These are phyloP conservation scores for Cladorrhinum sp. DNA, from an alignment of 2,329 filamentous ascomycete species.

Conservation along the genomic window DNA sequence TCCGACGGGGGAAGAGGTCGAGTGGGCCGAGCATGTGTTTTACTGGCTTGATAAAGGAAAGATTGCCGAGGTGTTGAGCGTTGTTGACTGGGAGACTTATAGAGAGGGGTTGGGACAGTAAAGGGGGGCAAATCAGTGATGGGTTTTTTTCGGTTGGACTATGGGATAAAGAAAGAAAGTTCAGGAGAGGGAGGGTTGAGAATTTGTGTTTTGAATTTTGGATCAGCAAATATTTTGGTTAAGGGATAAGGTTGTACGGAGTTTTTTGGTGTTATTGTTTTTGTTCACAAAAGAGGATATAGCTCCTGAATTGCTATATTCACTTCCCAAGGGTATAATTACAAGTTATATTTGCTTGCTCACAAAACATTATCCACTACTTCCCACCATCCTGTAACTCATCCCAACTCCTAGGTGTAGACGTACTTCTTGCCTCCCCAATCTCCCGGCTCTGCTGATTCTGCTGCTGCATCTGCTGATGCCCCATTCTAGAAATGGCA, in stretches of 20 bases:
- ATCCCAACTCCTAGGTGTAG: constrained; percentile 21
- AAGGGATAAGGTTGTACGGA: too few species aligned
- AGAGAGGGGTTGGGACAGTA: constrained; percentile 6
- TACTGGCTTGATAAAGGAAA: constrained; percentile 26
- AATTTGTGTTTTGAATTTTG: too few species aligned
- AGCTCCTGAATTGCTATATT: too few species aligned
- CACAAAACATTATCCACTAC: not conserved
- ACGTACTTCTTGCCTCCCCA: constrained; percentile 3
- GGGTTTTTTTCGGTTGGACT: not conserved
- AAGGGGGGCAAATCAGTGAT: too few species aligned
- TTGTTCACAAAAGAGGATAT: too few species aligned
- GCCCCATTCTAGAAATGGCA: not conserved
- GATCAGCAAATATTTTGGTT: too few species aligned
- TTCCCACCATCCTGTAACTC: constrained; percentile 9
- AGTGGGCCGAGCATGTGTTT: constrained; percentile 25
- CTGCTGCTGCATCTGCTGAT: not conserved
- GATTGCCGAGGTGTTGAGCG: constrained; percentile 22
- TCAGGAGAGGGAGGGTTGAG: too few species aligned
- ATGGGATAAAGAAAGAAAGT: too few species aligned
- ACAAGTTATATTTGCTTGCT: too few species aligned
- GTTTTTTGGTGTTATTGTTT: too few species aligned
- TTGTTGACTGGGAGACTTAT: constrained; percentile 26
- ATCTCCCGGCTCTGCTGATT: not conserved
- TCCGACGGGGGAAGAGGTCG: constrained; percentile 20
- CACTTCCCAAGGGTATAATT: too few species aligned